Conservation (phyloP, 2,329 filamentous ascomycete species). For the Rhinocladiella similis region DNA sequence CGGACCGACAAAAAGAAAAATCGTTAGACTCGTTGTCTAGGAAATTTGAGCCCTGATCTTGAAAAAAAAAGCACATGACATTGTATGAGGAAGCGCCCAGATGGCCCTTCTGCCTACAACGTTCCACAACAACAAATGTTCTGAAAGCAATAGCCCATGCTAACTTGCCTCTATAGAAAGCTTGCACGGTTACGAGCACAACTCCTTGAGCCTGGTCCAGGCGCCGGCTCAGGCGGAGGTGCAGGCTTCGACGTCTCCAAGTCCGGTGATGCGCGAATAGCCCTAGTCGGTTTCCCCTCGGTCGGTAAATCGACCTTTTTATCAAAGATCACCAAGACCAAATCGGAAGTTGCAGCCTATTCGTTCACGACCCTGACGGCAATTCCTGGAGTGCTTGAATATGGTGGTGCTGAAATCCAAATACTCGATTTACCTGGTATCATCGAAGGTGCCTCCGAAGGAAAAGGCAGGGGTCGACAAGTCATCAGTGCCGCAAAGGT, state of each 20-base stretch:
- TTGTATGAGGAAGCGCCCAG: too few species aligned
- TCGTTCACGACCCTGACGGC: slow-evolving; percentile 97
- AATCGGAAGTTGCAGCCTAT: slow-evolving; percentile 93
- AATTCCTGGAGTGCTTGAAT: slow-evolving; percentile 95
- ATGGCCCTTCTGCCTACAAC: too few species aligned
- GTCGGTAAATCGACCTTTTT: slow-evolving; percentile 98
- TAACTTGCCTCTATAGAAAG: slow-evolving; percentile 61
- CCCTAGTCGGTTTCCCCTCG: slow-evolving; percentile 96
- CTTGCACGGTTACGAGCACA: slow-evolving; percentile 92
- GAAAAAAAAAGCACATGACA: too few species aligned
- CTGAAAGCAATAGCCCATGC: background rate
- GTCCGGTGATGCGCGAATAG: slow-evolving; percentile 92
- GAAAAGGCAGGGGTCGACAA: slow-evolving; percentile 91
- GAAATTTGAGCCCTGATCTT: too few species aligned
- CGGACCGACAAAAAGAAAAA: too few species aligned
- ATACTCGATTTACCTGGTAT: slow-evolving; percentile 97
- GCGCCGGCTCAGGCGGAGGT: slow-evolving; percentile 74
- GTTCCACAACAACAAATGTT: too few species aligned
- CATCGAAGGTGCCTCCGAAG: slow-evolving; percentile 93
- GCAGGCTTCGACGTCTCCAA: slow-evolving; percentile 90
- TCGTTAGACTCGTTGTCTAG: too few species aligned
- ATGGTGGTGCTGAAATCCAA: slow-evolving; percentile 96
- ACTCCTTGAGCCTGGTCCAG: slow-evolving; percentile 83
- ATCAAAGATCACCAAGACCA: slow-evolving; percentile 98
- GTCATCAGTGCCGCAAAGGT: slow-evolving; percentile 95